Conservation (phyloP, 2,329 filamentous ascomycete genomes). For the Cordyceps farinosa region DNA sequence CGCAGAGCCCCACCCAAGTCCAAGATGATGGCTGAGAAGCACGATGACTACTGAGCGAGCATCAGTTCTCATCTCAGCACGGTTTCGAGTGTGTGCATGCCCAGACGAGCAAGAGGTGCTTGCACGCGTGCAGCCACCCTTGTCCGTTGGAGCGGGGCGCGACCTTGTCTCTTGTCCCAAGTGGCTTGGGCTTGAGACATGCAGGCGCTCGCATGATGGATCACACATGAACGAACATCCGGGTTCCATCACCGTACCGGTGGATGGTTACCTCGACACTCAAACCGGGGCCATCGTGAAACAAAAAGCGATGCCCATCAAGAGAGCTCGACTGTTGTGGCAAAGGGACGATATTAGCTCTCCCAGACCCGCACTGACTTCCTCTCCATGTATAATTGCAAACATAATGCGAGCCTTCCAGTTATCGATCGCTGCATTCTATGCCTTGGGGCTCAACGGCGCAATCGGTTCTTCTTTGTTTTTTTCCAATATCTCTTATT, state of each 20-base stretch:
- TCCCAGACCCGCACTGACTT: background rate
- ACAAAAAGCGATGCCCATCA: background rate
- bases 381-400: background rate
- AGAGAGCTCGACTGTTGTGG: background rate
- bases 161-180: background rate
- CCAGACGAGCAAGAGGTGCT: background rate
- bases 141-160: background rate
- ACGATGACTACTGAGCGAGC: conserved; percentile 27
- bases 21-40: conserved; percentile 32
- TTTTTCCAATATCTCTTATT: conserved; percentile 8
- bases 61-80: background rate
- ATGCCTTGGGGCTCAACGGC: background rate
- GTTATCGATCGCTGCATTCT: background rate
- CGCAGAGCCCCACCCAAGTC: conserved; percentile 37
- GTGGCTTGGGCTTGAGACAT: conserved; percentile 14
- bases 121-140: background rate
- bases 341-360: background rate
- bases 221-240: background rate
- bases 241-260: background rate
- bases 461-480: conserved; percentile 1
- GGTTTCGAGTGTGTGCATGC: background rate
- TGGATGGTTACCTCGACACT: background rate
- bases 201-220: conserved; percentile 12
- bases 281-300: background rate
- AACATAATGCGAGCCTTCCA: background rate